phyloP scores from a whole-genome alignment of 805 yeast genomes.

The Monosporozyma servazzii region DNA sequence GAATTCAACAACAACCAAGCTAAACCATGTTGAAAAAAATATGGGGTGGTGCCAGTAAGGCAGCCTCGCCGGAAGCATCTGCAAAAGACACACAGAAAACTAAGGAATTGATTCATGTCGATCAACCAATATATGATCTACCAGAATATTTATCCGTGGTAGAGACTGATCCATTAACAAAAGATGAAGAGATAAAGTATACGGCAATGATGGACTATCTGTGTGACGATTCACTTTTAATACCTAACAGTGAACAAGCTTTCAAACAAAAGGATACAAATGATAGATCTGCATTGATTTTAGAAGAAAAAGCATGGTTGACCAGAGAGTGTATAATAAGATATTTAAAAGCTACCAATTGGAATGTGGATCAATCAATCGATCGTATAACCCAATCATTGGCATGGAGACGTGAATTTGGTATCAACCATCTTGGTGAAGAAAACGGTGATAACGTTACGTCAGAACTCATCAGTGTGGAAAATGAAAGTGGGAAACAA shows the following conservation, averaged over 20 bases:
- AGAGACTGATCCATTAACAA: conserved; percentile 36
- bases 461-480: conserved; percentile 46
- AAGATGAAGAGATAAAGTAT: conserved; percentile 53
- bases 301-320: conserved; percentile 79
- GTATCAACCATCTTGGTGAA: conserved; percentile 43
- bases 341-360: conserved; percentile 87
- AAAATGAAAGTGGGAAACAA: conserved; percentile 88
- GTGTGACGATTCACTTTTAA: conserved; percentile 39
- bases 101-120: conserved; percentile 25
- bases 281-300: conserved; percentile 25
- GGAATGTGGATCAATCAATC: conserved; percentile 66
- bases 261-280: conserved; percentile 3
- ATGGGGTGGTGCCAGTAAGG: not conserved
- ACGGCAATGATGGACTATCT: conserved; percentile 56
- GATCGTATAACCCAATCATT: conserved; percentile 67
- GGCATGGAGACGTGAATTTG: conserved; percentile 92
- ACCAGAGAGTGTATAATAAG: conserved; percentile 86
- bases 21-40: not conserved
- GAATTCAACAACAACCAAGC: too few relatives aligned
- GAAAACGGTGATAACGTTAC: conserved; percentile 42
- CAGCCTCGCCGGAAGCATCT: not conserved
- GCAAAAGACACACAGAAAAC: conserved; percentile 14
- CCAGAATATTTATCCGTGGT: conserved; percentile 46
- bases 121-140: conserved; percentile 48
- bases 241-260: conserved; percentile 40